Evolutionary conservation across 2,329 filamentous ascomycete species (phyloP), one percentile per base, ranked within the genome.

Genomic region (Lachnellula subtilissima): DNA sequence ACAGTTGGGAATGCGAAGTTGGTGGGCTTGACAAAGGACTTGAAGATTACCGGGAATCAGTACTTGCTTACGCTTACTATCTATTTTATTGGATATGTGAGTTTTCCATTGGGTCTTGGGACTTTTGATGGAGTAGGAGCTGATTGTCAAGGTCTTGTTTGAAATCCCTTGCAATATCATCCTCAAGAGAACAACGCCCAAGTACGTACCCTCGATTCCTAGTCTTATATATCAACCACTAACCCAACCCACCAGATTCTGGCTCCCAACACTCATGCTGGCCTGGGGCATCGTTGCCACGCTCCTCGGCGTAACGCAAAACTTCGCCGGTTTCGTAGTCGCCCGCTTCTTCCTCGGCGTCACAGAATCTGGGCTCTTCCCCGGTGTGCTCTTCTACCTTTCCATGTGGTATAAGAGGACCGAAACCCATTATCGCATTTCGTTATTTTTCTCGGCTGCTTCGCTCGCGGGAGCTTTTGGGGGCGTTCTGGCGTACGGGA

Each of bases 21-120:
- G 17, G 80, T 84, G 60, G 81, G 81, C 28, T 73, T 84, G 48
- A 69, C 78, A 0, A 69, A 65, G 4, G 80, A 83, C 61, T 59
- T 83, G 3, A 52, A 76, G 47, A 83, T 83, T 72, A 77, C 78
- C 25, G 82, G 80, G 0, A 80, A 85, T 47, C 76, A 87, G 61
- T 88, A 89, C 55, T 73, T 88, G 1, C 85, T 81, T 0, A 83
- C 83, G 1, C 66, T 88, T 42, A 88, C 85, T 0, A 68, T 88
- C 0, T 89, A 87, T 68, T 89, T 89, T 64, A 72, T 83, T 42
- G 79, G 79, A 45, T 84, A 83, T 56, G 79, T 66, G 48, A 49
- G 63, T 59, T 28, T 17, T 23, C 19, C 2, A 11, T 22, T 17
- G n/a, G 1, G 22, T 19, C 19, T 15, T 4, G 22, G 11, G n/a